phyloP scores from a whole-genome alignment of 495 filamentous ascomycete genomes.

The Usnea hakonensis region DNA sequence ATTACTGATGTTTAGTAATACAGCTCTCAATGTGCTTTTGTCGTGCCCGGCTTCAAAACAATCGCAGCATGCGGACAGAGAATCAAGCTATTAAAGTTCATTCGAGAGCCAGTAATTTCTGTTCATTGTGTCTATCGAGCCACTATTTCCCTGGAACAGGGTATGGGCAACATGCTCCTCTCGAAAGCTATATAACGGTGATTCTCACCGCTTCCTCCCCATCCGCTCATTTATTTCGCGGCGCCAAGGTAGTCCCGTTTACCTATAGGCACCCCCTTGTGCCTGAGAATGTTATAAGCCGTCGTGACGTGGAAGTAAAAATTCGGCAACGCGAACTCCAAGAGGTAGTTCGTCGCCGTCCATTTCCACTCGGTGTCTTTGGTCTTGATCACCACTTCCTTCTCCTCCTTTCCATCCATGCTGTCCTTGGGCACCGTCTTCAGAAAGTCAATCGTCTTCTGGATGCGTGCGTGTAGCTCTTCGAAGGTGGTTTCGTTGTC shows the following conservation, averaged over 20 bases:
- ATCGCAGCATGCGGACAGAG: not conserved
- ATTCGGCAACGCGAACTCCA: conserved; percentile 41
- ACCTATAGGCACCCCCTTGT: conserved; percentile 48
- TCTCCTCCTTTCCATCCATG: conserved; percentile 30
- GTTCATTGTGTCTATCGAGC: not conserved
- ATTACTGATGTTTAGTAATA: too few species aligned
- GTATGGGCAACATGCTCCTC: not conserved
- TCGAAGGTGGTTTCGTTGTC: conserved; percentile 35
- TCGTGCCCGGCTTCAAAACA: too few species aligned
- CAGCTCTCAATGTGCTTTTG: too few species aligned
- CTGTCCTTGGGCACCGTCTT: conserved; percentile 31
- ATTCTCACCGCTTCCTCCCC: not conserved
- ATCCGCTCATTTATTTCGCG: not conserved
- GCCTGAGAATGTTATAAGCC: conserved; percentile 48
- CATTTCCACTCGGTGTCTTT: conserved; percentile 21
- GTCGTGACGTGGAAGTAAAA: conserved; percentile 52
- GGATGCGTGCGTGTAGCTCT: conserved; percentile 35
- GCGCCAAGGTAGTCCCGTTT: conserved; percentile 47
- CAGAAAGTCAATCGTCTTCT: conserved; percentile 35
- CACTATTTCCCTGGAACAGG: not conserved
- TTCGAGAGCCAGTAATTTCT: too few species aligned
- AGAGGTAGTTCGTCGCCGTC: conserved; percentile 28
- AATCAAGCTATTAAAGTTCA: not conserved
- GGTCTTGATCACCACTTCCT: conserved; percentile 29
- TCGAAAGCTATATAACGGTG: not conserved